phyloP scores from a whole-genome alignment of 177 flowering plant genomes.

The Vitis hybrid region DNA sequence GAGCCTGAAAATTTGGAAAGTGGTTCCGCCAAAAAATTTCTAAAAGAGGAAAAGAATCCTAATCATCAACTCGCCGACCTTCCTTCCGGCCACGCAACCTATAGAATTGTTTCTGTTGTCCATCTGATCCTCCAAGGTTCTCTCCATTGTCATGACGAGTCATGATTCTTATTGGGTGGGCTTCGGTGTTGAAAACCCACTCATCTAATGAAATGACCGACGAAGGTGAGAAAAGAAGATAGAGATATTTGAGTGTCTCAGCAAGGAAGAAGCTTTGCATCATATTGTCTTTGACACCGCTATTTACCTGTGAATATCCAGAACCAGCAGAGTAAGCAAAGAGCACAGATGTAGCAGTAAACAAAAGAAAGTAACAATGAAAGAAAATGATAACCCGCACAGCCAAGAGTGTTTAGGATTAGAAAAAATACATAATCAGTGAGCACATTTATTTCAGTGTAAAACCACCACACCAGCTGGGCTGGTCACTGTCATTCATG shows the following conservation, averaged over 20 bases:
- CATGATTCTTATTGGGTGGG: slow-evolving; percentile 82
- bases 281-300: slow-evolving; percentile 90
- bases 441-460: too few relatives aligned
- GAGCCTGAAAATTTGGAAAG: slow-evolving; percentile 2
- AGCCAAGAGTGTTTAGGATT: too few relatives aligned
- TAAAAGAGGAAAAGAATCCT: background rate
- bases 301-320: slow-evolving; percentile 57
- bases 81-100: slow-evolving; percentile 59
- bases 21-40: background rate
- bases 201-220: slow-evolving; percentile 76
- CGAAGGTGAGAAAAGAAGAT: slow-evolving; percentile 86
- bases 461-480: too few relatives aligned
- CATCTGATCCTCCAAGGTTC: slow-evolving; percentile 18
- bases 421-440: too few relatives aligned
- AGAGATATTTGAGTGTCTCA: slow-evolving; percentile 80
- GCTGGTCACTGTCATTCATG: too few relatives aligned
- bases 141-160: slow-evolving; percentile 30
- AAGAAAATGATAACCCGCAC: background rate
- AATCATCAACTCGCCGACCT: slow-evolving; percentile 37
- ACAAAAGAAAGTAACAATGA: background rate
- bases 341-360: too few relatives aligned
- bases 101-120: slow-evolving; percentile 28
- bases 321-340: background rate
- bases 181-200: slow-evolving; percentile 98
- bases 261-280: slow-evolving; percentile 98